These are phyloP conservation scores for Penicillium rolfsii DNA, from an alignment of 2,329 filamentous ascomycete genomes.

Conservation along the genomic window DNA sequence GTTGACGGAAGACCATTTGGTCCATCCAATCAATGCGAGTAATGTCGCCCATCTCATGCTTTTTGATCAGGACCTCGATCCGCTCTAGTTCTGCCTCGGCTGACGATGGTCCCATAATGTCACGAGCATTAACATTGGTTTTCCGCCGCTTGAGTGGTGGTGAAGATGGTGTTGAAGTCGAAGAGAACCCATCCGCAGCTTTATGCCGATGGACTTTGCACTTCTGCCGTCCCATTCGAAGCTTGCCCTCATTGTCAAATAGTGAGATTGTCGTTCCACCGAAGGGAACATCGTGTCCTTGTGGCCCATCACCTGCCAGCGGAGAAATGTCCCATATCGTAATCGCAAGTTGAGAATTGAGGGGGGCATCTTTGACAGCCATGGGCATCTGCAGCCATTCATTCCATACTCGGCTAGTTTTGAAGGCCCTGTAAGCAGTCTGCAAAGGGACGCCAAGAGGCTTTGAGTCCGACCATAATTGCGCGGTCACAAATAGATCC, in stretches of 20 bases:
- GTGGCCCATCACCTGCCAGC: slow-evolving; percentile 68
- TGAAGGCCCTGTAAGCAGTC: slow-evolving; percentile 90
- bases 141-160: slow-evolving; percentile 59
- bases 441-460: slow-evolving; percentile 89
- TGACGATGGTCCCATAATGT: slow-evolving; percentile 57
- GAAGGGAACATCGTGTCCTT: slow-evolving; percentile 83
- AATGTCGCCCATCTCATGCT: slow-evolving; percentile 97
- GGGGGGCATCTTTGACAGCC: slow-evolving; percentile 77
- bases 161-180: slow-evolving; percentile 75
- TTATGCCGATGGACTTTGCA: slow-evolving; percentile 82
- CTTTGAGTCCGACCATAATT: slow-evolving; percentile 95
- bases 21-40: slow-evolving; percentile 93
- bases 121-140: slow-evolving; percentile 49
- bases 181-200: slow-evolving; percentile 81
- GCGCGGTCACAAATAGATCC: slow-evolving; percentile 89
- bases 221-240: slow-evolving; percentile 90
- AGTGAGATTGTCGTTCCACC: slow-evolving; percentile 88
- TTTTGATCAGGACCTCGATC: slow-evolving; percentile 88
- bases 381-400: slow-evolving; percentile 93
- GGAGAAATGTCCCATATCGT: slow-evolving; percentile 95
- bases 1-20: slow-evolving; percentile 85
- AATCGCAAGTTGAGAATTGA: slow-evolving; percentile 82
- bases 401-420: slow-evolving; percentile 75
- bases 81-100: slow-evolving; percentile 85
- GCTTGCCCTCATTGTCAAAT: slow-evolving; percentile 90